Base-by-base conservation (phyloP, 805 yeast species). In the Zygoascus bituminiphila region DNA sequence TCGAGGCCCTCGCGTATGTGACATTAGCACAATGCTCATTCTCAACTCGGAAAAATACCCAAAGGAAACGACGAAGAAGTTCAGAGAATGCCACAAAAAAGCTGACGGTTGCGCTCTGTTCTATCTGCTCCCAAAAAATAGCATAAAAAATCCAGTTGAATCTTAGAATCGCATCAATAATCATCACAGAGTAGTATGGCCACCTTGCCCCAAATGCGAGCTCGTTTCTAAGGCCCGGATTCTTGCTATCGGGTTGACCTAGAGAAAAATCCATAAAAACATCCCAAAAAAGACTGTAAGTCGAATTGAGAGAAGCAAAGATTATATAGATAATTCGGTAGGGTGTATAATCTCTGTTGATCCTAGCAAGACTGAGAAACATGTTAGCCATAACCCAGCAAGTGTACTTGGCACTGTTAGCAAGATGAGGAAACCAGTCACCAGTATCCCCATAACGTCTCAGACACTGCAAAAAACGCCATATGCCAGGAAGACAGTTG, bases 21-120 rank as follows among this genome's bases (percentile, higher is more conserved):
- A 88, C 95, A 62, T 91, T 91, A 0, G 97, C 81, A 42, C 89
- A 82, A 64, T 93, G 98, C 65, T 93, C 98, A 65, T 93, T 93
- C 58, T 93, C 98, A 76, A 93, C 84, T 68, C 98, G 81, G 70
- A 93, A 83, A 44, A 85, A 77, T 6, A 88, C 73, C 98, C 98
- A 93, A 12, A 91, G 69, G 56, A 87, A 84, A 61, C 98, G 74
- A 62, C 98, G 75, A 2, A 84, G 29, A 2, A 88, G 66, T 64
- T 93, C 98, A 0, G 93, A 87, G 24, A 85, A 55, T 0, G 95
- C 96, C 44, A 93, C 78, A 45, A 78, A 72, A 61, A 91, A 89
- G 62, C 95, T 82, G 1, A 95, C 83, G 20, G 78, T 76, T 0
- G 95, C 95, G 61, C 91, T 84, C 60, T 91, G 96, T 65, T 85